Percentiles rank a stretch among this genome's conserved stretches.
phyloP scores from a whole-genome alignment of 176 grass and related monocot species.

The Puccinellia tenuiflora region DNA sequence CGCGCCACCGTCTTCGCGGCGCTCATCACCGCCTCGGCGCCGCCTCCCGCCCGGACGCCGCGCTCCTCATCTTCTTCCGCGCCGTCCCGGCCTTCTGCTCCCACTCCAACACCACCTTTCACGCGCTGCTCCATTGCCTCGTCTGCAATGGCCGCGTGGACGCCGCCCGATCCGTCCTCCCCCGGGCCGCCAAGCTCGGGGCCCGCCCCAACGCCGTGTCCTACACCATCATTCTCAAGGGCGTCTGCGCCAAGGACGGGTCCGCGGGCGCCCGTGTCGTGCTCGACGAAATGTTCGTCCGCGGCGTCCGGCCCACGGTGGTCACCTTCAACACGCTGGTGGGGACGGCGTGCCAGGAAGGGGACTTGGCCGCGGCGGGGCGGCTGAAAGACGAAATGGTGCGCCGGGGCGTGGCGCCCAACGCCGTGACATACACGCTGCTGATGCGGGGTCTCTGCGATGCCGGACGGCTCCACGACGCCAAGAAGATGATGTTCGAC shows the following conservation, averaged over 20 bases:
- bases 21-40: conserved; percentile 60
- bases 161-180: conserved; percentile 40
- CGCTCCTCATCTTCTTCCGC: conserved; percentile 58
- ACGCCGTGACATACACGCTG: conserved; percentile 62
- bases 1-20: conserved; percentile 45
- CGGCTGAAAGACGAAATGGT: conserved; percentile 59
- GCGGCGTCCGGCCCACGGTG: conserved; percentile 53
- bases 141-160: conserved; percentile 50
- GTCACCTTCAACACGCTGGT: conserved; percentile 84
- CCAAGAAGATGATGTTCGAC: conserved; percentile 86
- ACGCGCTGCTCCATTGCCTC: conserved; percentile 53
- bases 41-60: conserved; percentile 45
- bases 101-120: conserved; percentile 61
- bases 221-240: conserved; percentile 82
- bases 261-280: conserved; percentile 30
- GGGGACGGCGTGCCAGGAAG: conserved; percentile 34
- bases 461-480: conserved; percentile 33
- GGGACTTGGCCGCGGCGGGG: conserved; percentile 29
- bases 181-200: conserved; percentile 43
- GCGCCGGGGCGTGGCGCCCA: conserved; percentile 38
- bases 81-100: conserved; percentile 56
- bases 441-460: conserved; percentile 63
- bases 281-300: conserved; percentile 76
- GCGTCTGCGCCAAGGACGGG: conserved; percentile 34
- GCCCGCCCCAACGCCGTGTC: conserved; percentile 67